A percentile compares a stretch with the other conserved stretches of the same genome.
Conservation (phyloP, 1,284 basidiomycete genomes). For the Athelia psychrophila region DNA sequence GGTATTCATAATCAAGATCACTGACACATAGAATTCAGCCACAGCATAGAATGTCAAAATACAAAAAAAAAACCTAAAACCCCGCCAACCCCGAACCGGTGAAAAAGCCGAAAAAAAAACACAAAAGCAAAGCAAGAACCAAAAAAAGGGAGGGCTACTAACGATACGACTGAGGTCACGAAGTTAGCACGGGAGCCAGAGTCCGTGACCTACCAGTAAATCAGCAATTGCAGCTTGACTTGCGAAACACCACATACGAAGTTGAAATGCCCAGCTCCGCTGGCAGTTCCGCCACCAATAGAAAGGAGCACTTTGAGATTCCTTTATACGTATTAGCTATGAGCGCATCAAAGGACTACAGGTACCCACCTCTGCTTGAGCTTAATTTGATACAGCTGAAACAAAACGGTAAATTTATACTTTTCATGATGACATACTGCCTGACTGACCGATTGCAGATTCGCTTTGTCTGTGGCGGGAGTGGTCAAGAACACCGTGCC, state of each 20-base stretch:
- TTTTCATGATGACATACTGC: background rate
- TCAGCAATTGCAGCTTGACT: too few relatives aligned
- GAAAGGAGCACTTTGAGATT: slow-evolving; percentile 79
- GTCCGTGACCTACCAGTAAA: slow-evolving; percentile 24
- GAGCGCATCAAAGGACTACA: background rate
- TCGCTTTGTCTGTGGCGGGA: slow-evolving; percentile 80
- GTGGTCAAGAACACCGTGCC: slow-evolving; percentile 76
- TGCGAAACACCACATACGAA: slow-evolving; percentile 37
- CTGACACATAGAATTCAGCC: slow-evolving; percentile 25
- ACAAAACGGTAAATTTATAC: slow-evolving; percentile 62
- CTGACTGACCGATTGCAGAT: slow-evolving; percentile 20
- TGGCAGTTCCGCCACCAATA: slow-evolving; percentile 77
- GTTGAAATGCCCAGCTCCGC: slow-evolving; percentile 61
- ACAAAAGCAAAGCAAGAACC: too few relatives aligned
- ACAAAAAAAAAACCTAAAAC: slow-evolving; percentile 41
- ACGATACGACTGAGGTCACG: slow-evolving; percentile 63
- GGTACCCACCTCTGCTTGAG: slow-evolving; percentile 50
- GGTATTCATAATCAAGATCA: slow-evolving; percentile 73
- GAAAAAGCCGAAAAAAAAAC: slow-evolving; percentile 42
- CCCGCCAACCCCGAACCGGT: slow-evolving; percentile 89
- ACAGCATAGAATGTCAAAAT: background rate
- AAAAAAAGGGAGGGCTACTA: too few relatives aligned
- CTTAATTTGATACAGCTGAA: slow-evolving; percentile 66
- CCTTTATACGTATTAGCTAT: slow-evolving; percentile 26
- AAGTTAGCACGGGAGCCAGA: slow-evolving; percentile 63